Evolutionary conservation across 495 filamentous ascomycete species (phyloP).

Genomic region (Aspergillus nidulans): DNA sequence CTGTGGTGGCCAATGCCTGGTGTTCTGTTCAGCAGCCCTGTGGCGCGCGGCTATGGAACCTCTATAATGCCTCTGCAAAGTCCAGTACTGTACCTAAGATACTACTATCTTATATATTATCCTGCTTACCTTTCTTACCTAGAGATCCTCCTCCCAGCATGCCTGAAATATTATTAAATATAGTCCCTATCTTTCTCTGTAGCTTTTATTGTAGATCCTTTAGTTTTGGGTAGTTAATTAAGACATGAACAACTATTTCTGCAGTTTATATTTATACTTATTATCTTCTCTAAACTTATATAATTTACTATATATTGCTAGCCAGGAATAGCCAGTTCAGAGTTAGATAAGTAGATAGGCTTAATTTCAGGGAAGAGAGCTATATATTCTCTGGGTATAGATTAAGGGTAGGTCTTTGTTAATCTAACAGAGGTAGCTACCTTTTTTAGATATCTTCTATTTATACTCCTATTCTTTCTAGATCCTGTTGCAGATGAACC

Average conservation of each 20-base stretch:
- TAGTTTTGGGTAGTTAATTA: conserved; percentile 5
- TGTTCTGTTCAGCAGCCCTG: conserved; percentile 22
- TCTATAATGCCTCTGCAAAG: conserved; percentile 28
- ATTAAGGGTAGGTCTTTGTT: conserved; percentile 9
- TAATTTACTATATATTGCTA: conserved; percentile 10
- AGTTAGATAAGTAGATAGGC: conserved; percentile 16
- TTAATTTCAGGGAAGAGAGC: conserved; percentile 5
- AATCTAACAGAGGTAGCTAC: conserved; percentile 11
- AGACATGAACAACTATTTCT: conserved; percentile 5
- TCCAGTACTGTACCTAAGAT: conserved; percentile 20
- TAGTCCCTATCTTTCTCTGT: conserved; percentile 16
- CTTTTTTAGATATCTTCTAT: conserved; percentile 11
- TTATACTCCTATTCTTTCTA: conserved; percentile 3
- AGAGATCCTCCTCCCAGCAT: conserved; percentile 23
- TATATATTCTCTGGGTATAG: conserved; percentile 8
- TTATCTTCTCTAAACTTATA: conserved; percentile 9
- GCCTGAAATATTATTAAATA: conserved; percentile 22
- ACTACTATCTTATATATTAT: conserved; percentile 22
- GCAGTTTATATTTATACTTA: conserved; percentile 8
- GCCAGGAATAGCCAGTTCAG: conserved; percentile 16
- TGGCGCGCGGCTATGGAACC: conserved; percentile 28
- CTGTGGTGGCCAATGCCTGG: conserved; percentile 25
- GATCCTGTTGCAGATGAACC: conserved; percentile 10
- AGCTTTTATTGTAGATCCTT: conserved; percentile 15
- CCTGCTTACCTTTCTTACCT: conserved; percentile 25